Evolutionary conservation across 345 rosid genomes (phyloP).

Genomic region (Eucalyptus albens): DNA sequence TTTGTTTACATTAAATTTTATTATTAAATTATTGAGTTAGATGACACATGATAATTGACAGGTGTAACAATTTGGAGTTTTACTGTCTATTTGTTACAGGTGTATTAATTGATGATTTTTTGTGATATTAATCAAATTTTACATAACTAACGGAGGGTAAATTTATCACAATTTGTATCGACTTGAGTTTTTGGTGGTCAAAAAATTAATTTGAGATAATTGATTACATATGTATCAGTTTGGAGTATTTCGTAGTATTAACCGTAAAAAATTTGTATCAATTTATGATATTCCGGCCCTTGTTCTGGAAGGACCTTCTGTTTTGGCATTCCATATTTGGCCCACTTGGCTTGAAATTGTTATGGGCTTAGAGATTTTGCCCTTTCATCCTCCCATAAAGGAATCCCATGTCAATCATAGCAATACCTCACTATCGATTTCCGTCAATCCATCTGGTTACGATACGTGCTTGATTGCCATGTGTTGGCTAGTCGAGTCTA

Average conservation of each 20-base stretch:
- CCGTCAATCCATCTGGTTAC: background rate
- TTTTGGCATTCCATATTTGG: background rate
- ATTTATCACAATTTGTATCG: too few relatives aligned
- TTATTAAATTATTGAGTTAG: accelerated
- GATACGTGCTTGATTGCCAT: background rate
- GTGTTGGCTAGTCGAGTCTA: background rate
- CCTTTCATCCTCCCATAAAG: background rate
- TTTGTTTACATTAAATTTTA: accelerated
- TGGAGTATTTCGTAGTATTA: too few relatives aligned
- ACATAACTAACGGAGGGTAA: accelerated
- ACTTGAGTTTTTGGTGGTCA: accelerated
- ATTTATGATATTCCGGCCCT: background rate
- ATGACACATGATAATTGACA: accelerated
- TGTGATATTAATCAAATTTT: too few relatives aligned
- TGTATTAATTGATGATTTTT: accelerated
- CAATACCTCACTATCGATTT: accelerated
- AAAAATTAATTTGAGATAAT: too few relatives aligned
- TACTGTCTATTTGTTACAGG: accelerated
- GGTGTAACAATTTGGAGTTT: accelerated
- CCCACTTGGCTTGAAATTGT: background rate
- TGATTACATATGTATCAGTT: accelerated
- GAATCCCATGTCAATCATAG: background rate
- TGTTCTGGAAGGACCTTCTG: background rate
- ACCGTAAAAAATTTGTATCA: accelerated
- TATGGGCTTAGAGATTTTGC: background rate